Conservation (phyloP, 1,139 yeast species). For the Saccharomyces hybrid region DNA sequence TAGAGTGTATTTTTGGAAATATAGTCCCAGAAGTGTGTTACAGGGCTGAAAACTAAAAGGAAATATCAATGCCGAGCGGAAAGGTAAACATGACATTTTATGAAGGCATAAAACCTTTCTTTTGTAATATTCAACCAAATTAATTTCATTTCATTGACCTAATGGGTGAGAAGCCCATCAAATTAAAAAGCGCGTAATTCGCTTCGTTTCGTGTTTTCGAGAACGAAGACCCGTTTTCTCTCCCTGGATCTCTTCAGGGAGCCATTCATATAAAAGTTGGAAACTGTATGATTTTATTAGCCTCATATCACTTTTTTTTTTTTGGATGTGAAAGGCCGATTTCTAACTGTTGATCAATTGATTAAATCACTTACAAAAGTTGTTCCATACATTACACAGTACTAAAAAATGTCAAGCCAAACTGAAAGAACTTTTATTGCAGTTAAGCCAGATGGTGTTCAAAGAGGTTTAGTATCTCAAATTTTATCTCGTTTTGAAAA, state of each 20-base stretch:
- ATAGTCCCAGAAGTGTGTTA: background rate
- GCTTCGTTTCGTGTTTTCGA: background rate
- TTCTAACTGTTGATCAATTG: background rate
- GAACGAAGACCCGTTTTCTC: background rate
- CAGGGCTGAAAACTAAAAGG: background rate
- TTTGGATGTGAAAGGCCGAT: background rate
- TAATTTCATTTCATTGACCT: background rate
- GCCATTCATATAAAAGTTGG: background rate
- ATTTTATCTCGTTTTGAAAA: slow-evolving; percentile 91
- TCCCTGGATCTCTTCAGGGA: background rate
- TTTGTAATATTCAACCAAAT: no score
- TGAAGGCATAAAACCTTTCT: no score
- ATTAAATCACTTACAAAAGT: background rate
- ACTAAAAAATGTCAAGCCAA: background rate
- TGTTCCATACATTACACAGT: background rate
- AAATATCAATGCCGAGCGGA: background rate
- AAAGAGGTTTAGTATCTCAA: slow-evolving; percentile 90
- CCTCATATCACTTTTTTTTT: background rate
- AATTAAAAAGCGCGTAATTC: background rate
- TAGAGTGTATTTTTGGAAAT: background rate
- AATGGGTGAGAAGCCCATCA: background rate
- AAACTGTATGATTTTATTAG: background rate
- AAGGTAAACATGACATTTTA: no score
- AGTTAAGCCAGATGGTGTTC: slow-evolving; percentile 99
- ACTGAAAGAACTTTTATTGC: slow-evolving; percentile 98